A percentile compares a stretch with the other conserved stretches of the same genome.
These are phyloP conservation scores for Gossypium schwendimanii DNA, from an alignment of 441 rosid species.

Conservation along the genomic window DNA sequence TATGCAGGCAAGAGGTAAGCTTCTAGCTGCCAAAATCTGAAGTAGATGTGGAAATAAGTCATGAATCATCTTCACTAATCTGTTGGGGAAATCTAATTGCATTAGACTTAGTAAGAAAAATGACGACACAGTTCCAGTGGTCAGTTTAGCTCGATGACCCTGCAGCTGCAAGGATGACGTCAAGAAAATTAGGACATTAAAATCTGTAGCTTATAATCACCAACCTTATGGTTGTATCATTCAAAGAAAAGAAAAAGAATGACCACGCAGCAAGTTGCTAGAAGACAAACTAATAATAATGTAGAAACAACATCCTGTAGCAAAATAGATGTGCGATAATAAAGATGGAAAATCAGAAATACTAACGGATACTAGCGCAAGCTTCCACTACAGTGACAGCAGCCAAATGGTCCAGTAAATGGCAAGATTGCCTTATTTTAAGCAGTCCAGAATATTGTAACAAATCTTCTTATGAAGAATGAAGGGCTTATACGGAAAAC, in stretches of 20 bases:
- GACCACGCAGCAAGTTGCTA: not conserved
- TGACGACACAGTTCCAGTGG: conserved; percentile 38
- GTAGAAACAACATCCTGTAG: not conserved
- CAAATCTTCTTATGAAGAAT: not conserved
- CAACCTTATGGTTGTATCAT: not conserved
- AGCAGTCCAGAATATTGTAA: not conserved
- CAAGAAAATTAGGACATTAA: conserved; percentile 1
- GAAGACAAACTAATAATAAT: not conserved
- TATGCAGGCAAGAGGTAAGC: conserved; percentile 61
- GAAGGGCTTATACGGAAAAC: not conserved
- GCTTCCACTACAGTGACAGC: not conserved
- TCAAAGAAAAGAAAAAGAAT: not conserved
- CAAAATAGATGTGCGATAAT: not conserved
- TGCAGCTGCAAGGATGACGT: conserved; percentile 33
- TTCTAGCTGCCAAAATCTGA: conserved; percentile 34
- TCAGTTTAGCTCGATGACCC: conserved; percentile 35
- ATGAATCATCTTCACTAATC: conserved; percentile 31
- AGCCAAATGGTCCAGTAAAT: not conserved
- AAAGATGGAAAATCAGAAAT: not conserved
- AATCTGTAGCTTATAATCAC: not conserved
- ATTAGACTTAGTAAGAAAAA: conserved; percentile 34
- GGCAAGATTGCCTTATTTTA: not conserved
- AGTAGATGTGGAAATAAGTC: conserved; percentile 28
- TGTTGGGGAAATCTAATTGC: conserved; percentile 25
- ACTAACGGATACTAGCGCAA: not conserved